A percentile compares a stretch with the other conserved stretches of the same genome.
Conservation (phyloP, 257 asterid genomes). For the Przewalskia tangutica region DNA sequence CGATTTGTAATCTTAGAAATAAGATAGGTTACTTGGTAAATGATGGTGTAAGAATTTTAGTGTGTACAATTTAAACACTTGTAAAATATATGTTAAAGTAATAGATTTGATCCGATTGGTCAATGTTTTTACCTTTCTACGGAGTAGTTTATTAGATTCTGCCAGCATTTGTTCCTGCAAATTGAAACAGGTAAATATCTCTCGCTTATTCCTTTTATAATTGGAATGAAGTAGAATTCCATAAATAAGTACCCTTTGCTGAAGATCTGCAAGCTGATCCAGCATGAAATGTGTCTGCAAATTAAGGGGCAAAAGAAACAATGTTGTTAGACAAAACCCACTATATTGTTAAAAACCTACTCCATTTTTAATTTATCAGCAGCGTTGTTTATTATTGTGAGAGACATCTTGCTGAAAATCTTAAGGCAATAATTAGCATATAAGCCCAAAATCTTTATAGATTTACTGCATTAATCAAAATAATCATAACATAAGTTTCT, state of each 20-base stretch:
- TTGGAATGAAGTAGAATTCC: background rate
- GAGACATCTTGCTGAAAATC: background rate
- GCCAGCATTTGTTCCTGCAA: conserved; percentile 12
- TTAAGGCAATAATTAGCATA: too few relatives aligned
- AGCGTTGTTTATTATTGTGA: background rate
- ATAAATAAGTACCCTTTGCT: conserved; percentile 2
- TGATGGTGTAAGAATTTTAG: too few relatives aligned
- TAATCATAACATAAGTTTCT: too few relatives aligned
- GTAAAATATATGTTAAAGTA: too few relatives aligned
- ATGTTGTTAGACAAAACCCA: background rate
- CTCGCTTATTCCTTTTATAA: background rate
- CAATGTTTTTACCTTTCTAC: background rate
- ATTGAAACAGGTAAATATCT: background rate
- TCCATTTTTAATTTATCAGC: background rate
- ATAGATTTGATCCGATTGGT: background rate
- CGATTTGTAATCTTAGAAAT: background rate
- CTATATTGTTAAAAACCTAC: background rate
- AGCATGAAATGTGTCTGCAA: conserved; percentile 12
- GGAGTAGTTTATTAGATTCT: conserved; percentile 7
- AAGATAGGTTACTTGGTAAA: background rate
- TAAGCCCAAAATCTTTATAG: background rate
- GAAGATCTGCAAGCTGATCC: conserved; percentile 29
- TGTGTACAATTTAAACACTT: too few relatives aligned
- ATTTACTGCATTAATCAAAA: background rate
- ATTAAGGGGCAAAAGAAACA: background rate